Conservation (phyloP, 306 rosid genomes). For the Cajanus cajan region DNA sequence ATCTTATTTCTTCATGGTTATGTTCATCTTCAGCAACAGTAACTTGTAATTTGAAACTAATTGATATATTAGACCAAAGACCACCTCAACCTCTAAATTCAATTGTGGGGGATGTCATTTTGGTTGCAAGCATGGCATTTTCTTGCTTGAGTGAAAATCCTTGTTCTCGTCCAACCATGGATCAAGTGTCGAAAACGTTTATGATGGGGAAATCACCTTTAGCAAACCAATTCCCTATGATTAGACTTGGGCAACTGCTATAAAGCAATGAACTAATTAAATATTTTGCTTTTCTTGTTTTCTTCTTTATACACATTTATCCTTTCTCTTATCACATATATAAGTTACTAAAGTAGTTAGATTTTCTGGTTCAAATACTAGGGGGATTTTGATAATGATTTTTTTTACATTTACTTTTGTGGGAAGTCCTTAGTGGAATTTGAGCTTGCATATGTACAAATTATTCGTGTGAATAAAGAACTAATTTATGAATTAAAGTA, state of each 20-base stretch:
- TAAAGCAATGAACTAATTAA: neutral
- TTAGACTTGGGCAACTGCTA: constrained; percentile 31
- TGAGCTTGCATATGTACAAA: neutral
- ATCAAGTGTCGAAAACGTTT: constrained; percentile 9
- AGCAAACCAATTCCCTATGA: neutral
- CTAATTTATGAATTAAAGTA: neutral
- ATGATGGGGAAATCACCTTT: constrained; percentile 13
- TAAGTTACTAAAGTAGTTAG: too few species aligned
- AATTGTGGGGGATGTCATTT: neutral
- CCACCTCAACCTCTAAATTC: neutral
- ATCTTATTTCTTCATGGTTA: neutral
- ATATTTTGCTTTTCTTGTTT: neutral
- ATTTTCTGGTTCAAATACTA: too few species aligned
- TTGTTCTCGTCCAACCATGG: constrained; percentile 26
- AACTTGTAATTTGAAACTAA: constrained; percentile 1
- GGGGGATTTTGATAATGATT: too few species aligned
- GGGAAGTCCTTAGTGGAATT: too few species aligned
- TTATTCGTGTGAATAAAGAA: neutral
- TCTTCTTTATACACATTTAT: too few species aligned
- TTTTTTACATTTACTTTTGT: too few species aligned
- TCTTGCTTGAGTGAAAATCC: constrained; percentile 17
- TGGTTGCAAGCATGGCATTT: constrained; percentile 22
- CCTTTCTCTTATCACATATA: neutral
- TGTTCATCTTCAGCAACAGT: constrained; percentile 4
- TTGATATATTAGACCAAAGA: constrained; percentile 4